Percentiles rank a stretch among this genome's conserved stretches.
These are phyloP conservation scores for Podaxis mareebaensis DNA, from an alignment of 768 basidiomycete species.

Conservation along the genomic window DNA sequence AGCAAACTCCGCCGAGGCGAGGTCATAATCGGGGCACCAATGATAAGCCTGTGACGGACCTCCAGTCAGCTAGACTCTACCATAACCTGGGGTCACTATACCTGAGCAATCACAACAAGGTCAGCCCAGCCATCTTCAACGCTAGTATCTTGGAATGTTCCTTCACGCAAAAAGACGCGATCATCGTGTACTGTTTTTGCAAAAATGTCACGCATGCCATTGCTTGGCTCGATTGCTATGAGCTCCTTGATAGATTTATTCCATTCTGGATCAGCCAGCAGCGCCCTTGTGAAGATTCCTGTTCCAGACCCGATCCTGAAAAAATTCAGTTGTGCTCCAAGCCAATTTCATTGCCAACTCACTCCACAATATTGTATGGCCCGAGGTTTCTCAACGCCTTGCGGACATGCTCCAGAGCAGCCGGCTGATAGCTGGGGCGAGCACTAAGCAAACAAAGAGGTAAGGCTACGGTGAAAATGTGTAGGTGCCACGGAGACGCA, in stretches of 20 bases:
- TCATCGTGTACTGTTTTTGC: slow-evolving; percentile 50
- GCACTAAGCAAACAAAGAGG: slow-evolving; percentile 43
- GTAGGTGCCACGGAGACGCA: slow-evolving; percentile 25
- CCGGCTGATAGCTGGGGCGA: slow-evolving; percentile 79
- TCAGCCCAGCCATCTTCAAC: slow-evolving; percentile 73
- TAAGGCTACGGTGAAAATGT: not conserved
- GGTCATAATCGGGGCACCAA: slow-evolving; percentile 84
- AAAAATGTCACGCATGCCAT: slow-evolving; percentile 83
- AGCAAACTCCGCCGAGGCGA: slow-evolving; percentile 73
- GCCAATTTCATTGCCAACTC: slow-evolving; percentile 24
- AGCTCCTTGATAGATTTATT: slow-evolving; percentile 50
- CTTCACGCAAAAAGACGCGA: slow-evolving; percentile 57
- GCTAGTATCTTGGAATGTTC: slow-evolving; percentile 69
- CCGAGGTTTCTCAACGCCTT: slow-evolving; percentile 36
- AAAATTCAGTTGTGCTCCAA: slow-evolving; percentile 11
- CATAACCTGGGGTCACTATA: slow-evolving; percentile 24
- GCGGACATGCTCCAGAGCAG: slow-evolving; percentile 62
- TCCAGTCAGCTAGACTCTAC: not conserved
- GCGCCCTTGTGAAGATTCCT: slow-evolving; percentile 84
- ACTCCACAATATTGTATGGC: slow-evolving; percentile 73
- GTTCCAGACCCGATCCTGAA: slow-evolving; percentile 80
- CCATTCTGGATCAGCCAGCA: slow-evolving; percentile 67
- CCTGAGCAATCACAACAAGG: slow-evolving; percentile 77
- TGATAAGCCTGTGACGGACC: slow-evolving; percentile 72
- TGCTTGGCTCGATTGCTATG: slow-evolving; percentile 79